Base-by-base conservation (phyloP, 345 rosid species). In the Hibiscus trionum region DNA sequence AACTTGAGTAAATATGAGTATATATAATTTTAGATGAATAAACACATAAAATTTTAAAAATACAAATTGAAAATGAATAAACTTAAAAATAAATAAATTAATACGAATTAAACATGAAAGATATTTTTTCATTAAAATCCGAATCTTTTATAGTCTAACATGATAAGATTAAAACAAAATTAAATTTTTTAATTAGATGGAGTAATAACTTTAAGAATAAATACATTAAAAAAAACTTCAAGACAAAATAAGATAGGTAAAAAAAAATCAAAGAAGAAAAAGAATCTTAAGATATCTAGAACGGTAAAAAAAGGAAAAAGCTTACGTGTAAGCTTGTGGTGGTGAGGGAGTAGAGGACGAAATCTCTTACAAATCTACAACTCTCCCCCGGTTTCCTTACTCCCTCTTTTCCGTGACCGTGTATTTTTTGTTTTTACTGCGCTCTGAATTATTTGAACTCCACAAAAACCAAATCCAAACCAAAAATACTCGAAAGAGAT, bases 301-400 rank as follows among this genome's bases (percentile, higher is more conserved):
- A 12, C 37, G 11, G 37, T 7, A 17, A 57, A 16, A 16, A 47
- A 37, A 56, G 21, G 10, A 17, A 26, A 39, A 70, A 29, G 37
- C 63, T 50, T 35, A 73, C 76, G 76, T 73, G 70, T 70, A 31
- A 33, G 39, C 27, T 64, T 49, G 70, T 60, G 52, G 62, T 61
- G 15, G 49, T 63, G 7, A 47, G 57, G 52, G 44, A 71, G 56
- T n/a, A 61, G 70, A 42, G 46, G 66, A 37, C 55, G 75, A 73
- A 56, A 63, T 21, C 24, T 21, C 24, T 21, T 21, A 21, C 24
- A 21, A 21, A 21, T 31, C 75, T 37, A 12, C 29, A 19, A 57
- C 62, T 26, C 26, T 57, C 35, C 16, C 16, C 31, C 67, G 8
- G 67, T 46, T 59, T 71, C 74, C 74, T 59, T 11, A 56, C 0